Conservation (phyloP, 2,329 filamentous ascomycete genomes). For the Mariannaea elegans region DNA sequence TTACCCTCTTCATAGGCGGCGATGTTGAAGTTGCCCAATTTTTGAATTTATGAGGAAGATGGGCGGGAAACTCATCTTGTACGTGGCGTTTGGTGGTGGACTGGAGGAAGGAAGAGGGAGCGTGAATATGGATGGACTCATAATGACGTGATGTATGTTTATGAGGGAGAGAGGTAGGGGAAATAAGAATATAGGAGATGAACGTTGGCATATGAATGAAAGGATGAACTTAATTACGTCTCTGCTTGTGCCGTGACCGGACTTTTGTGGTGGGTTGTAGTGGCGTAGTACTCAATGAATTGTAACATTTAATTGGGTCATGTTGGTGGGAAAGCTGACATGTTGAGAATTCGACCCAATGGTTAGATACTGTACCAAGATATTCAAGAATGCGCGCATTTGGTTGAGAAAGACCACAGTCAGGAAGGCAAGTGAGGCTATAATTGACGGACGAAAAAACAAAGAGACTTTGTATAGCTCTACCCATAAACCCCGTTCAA, state of each 20-base stretch:
- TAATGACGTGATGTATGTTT: conserved; percentile 19
- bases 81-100: conserved; percentile 18
- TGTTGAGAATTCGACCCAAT: too few species aligned
- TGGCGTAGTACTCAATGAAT: too few species aligned
- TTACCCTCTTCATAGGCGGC: background rate
- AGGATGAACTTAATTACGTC: conserved; percentile 1
- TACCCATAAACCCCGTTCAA: conserved; percentile 1
- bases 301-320: too few species aligned
- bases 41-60: background rate
- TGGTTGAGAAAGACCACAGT: too few species aligned
- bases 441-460: background rate
- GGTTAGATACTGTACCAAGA: too few species aligned
- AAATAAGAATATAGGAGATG: background rate
- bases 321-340: too few species aligned
- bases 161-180: conserved; percentile 1
- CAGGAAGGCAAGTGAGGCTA: background rate
- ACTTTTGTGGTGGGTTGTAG: too few species aligned
- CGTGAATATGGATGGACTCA: conserved; percentile 6
- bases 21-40: too few species aligned
- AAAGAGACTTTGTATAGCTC: background rate
- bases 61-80: background rate
- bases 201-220: conserved; percentile 6
- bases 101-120: background rate
- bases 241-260: background rate
- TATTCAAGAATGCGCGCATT: too few species aligned